Evolutionary conservation across 441 rosid species (phyloP), one percentile per base, ranked within the genome.

Genomic region (Macaranga tanarius): DNA sequence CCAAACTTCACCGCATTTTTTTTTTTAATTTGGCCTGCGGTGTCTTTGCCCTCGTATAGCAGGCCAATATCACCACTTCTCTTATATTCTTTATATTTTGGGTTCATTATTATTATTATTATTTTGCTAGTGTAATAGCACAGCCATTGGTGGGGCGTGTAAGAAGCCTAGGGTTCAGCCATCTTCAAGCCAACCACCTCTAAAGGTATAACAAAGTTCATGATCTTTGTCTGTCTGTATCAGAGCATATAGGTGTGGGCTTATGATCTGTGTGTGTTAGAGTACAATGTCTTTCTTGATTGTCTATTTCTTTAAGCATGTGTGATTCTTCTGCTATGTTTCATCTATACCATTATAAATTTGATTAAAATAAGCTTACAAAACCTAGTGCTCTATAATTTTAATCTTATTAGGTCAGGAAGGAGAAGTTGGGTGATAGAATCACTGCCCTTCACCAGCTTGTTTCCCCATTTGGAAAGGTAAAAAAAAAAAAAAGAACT

Each of bases 381-480:
- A 55, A 69, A 56, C 74, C 28, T 56, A 13, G 15, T 26, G 66
- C 34, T 38, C 26, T 55, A 5, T 54, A 50, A n/a, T 31, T n/a
- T 17, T 51, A 60, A 19, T 68, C 25, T 55, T 44, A 42, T 56
- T 85, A 95, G 98, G 99, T 90, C 77, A 87, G 97, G 88, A 95
- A 91, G 86, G 98, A 95, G 87, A 95, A 95, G 78, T 65, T 95
- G 71, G 99, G 98, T 48, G 99, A 92, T 70, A 82, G 99, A 83
- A 92, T 95, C 63, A 88, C 97, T 75, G 85, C 97, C 20, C 95
- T 95, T 75, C 97, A 95, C 87, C 98, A 95, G 83, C 86, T 95
- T 26, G 97, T 95, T 81, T 95, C 98, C 76, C 99, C 99, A 62
- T 95, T 95, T 85, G 98, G 99, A 62, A 92, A 95, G 97, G 99